phyloP scores from a whole-genome alignment of 208 protist genomes.

The Crithidia mellificae region DNA sequence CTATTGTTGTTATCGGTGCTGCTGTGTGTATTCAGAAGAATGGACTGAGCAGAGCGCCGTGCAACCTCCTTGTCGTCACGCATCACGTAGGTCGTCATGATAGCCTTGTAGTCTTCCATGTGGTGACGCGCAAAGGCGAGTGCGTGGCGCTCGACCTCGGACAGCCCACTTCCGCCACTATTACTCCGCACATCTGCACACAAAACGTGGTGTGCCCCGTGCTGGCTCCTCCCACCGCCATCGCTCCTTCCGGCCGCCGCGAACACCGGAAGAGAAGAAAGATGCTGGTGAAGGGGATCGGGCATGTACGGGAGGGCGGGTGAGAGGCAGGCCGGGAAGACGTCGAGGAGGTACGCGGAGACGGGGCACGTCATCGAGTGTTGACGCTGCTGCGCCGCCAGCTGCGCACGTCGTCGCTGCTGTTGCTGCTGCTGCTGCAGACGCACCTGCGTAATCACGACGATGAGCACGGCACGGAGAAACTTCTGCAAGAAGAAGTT shows the following conservation, averaged over 20 bases:
- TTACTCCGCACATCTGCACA: no score
- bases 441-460: slow-evolving; percentile 56
- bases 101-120: slow-evolving; percentile 37
- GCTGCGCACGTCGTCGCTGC: slow-evolving; percentile 5
- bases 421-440: slow-evolving; percentile 28
- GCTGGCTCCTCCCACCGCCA: no score
- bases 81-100: slow-evolving; percentile 69
- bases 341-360: slow-evolving; percentile 3
- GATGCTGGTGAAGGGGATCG: no score
- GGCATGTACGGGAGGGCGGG: neutral
- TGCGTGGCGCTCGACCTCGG: slow-evolving; percentile 43
- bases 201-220: no score
- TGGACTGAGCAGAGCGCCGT: slow-evolving; percentile 55
- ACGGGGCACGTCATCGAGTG: slow-evolving; percentile 19
- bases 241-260: no score
- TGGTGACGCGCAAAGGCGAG: slow-evolving; percentile 45
- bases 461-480: slow-evolving; percentile 53
- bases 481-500: slow-evolving; percentile 59
- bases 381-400: slow-evolving; percentile 14
- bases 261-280: no score
- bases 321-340: neutral
- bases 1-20: neutral
- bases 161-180: slow-evolving; percentile 24
- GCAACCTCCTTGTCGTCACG: slow-evolving; percentile 48
- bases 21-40: no score